Conservation (phyloP, 805 yeast species). For the Lipomyces orientalis region DNA sequence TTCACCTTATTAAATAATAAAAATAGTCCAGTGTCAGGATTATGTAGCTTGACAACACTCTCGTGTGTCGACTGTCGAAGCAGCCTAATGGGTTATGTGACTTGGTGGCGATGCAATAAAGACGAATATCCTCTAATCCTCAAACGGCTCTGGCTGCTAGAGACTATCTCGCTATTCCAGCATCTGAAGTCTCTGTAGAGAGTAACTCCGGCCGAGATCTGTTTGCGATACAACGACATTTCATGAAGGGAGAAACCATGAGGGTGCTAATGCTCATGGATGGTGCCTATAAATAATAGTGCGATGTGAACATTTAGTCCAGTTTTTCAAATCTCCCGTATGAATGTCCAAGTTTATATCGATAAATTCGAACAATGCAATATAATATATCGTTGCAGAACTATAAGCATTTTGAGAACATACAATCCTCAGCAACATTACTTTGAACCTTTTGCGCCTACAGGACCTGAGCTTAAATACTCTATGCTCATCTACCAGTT, state of each 20-base stretch:
- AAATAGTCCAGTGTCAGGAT: too few relatives aligned
- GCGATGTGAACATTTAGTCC: neutral
- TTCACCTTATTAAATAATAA: too few relatives aligned
- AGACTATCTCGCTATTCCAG: neutral
- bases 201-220: neutral
- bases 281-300: neutral
- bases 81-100: neutral
- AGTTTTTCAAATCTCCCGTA: neutral
- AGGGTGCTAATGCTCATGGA: slow-evolving; percentile 1
- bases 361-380: too few relatives aligned
- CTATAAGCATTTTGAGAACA: too few relatives aligned
- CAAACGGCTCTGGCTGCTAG: slow-evolving; percentile 1
- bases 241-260: neutral
- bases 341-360: too few relatives aligned
- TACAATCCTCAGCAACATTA: too few relatives aligned
- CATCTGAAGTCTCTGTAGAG: neutral
- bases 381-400: too few relatives aligned
- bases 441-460: too few relatives aligned
- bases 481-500: too few relatives aligned
- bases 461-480: too few relatives aligned
- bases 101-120: neutral
- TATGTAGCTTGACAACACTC: too few relatives aligned
- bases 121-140: neutral
- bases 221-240: neutral
- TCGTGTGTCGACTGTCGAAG: too few relatives aligned